Evolutionary conservation across 164 flowering plant genomes (phyloP), one percentile per base, ranked within the genome.

Genomic region (Liquidambar formosana): DNA sequence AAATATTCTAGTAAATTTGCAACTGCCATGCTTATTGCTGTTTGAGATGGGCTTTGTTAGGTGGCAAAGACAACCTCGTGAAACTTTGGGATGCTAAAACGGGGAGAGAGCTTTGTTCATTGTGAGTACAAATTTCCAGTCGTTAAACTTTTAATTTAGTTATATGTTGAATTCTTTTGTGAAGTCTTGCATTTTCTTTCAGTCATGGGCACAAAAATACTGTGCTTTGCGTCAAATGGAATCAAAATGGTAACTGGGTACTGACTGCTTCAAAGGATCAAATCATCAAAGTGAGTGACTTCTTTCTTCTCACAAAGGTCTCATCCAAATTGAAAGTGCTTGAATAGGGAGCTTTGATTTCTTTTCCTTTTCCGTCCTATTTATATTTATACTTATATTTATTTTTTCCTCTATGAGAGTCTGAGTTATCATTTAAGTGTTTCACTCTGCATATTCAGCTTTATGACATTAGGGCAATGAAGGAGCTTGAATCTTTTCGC

Each of bases 51-150:
- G 11, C 25, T 22, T 65, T 48, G 19, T 58, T 70, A 96, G 99
- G 99, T 78, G 99, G 97, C 18, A 96, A 96, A 76, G 99, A 96
- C 83, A 87, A 88, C 79, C 97, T 96, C 71, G 97, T 96, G 26
- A 96, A 96, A 79, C 94, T 96, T 47, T 96, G 99, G 99, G 99
- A 96, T 87, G 98, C 99, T 23, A 96, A 86, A 81, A 65, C 86
- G 11, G 98, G 98, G 65, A 88, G 72, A 76, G 99, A 93, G 77
- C 94, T 96, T 56, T 82, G 80, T 69, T 96, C 99, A 67, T 93
- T 96, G 99, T 96, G 73, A 85, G 97, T 81, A 41, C 33, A 56
- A 0, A 22, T 43, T 69, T 48, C 65, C 60, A 47, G 18, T 46
- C 14, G 12, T 69, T 45, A 49, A 53, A 43, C 13, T 22, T 41